These are phyloP conservation scores for Micractinium sp. DNA, from an alignment of 139 green algal species.

Conservation along the genomic window DNA sequence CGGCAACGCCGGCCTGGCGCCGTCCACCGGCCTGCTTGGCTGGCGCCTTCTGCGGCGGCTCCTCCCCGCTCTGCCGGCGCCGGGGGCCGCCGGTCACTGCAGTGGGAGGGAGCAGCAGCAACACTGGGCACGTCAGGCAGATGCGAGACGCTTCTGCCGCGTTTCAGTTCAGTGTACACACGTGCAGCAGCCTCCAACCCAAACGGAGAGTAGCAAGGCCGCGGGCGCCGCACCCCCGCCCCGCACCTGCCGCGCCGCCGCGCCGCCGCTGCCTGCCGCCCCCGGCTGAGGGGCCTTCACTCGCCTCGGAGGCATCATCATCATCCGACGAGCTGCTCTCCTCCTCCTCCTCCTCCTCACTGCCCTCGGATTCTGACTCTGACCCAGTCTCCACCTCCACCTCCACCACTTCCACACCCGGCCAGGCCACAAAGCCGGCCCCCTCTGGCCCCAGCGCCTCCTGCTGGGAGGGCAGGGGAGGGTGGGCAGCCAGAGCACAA, in stretches of 20 bases:
- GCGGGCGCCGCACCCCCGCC: neutral
- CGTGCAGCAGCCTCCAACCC: too few relatives aligned
- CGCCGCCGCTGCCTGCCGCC: neutral
- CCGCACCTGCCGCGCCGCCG: neutral
- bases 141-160: too few relatives aligned
- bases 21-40: too few relatives aligned
- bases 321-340: neutral
- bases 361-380: neutral
- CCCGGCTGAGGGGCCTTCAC: too few relatives aligned
- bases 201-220: neutral
- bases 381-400: constrained; percentile 12
- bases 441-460: neutral
- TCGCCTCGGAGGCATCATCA: too few relatives aligned
- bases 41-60: too few relatives aligned
- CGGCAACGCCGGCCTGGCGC: too few relatives aligned
- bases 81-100: too few relatives aligned
- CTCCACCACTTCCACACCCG: constrained; percentile 37
- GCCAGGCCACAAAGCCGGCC: constrained; percentile 29
- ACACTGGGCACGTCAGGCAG: too few relatives aligned
- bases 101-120: too few relatives aligned
- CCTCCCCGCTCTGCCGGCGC: too few relatives aligned
- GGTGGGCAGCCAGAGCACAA: neutral
- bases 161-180: too few relatives aligned
- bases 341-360: neutral
- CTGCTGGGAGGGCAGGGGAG: neutral